Evolutionary conservation across 345 rosid genomes (phyloP).

Genomic region (Corymbia maculata): DNA sequence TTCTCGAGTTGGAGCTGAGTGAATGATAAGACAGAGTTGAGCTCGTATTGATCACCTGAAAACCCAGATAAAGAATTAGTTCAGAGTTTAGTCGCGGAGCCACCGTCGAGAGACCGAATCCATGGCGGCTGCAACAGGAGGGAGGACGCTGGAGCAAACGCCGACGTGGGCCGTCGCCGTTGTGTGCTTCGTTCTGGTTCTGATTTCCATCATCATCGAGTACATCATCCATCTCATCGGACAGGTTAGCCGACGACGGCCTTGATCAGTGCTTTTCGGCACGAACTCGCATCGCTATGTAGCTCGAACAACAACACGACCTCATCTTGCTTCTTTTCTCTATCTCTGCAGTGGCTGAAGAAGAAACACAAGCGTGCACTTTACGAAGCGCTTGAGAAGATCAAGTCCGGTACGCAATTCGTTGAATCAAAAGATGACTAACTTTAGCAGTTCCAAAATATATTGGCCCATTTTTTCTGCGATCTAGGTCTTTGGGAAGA

Average conservation of each 20-base stretch:
- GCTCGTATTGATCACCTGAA: not conserved
- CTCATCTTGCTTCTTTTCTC: not conserved
- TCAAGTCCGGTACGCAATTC: conserved; percentile 59
- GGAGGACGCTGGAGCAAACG: conserved; percentile 47
- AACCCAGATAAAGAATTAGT: not conserved
- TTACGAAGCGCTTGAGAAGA: conserved; percentile 81
- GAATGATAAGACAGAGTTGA: not conserved
- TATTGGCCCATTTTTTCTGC: not conserved
- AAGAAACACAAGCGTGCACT: conserved; percentile 58
- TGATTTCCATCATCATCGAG: conserved; percentile 44
- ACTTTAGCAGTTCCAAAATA: not conserved
- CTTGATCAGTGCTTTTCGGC: not conserved
- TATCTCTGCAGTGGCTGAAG: conserved; percentile 48
- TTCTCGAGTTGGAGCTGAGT: not conserved
- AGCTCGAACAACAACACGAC: not conserved
- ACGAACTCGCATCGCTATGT: not conserved
- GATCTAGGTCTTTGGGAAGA: not conserved
- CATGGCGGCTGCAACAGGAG: conserved; percentile 38
- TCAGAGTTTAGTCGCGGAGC: not conserved
- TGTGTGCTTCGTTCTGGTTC: conserved; percentile 45
- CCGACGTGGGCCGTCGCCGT: conserved; percentile 72
- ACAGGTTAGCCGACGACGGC: conserved; percentile 13
- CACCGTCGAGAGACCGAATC: not conserved
- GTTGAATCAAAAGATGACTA: not conserved
- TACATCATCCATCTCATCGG: conserved; percentile 47